A percentile compares a stretch with the other conserved stretches of the same genome.
Evolutionary conservation across 495 filamentous ascomycete genomes (phyloP).

Genomic region (Viridothelium virens): DNA sequence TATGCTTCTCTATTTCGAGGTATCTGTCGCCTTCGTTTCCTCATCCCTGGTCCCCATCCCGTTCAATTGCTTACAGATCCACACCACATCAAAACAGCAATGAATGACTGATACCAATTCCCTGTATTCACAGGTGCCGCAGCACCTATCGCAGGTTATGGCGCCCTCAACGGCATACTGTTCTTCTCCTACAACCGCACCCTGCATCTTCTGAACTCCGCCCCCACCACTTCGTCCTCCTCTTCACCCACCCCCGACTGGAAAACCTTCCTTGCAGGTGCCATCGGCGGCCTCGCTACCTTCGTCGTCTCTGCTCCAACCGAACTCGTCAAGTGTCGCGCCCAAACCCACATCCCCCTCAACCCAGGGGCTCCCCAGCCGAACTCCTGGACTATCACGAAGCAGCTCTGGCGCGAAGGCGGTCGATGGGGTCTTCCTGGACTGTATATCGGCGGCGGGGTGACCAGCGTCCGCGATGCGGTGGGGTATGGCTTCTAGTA

Average conservation of each 20-base stretch:
- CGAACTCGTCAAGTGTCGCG: constrained; percentile 78
- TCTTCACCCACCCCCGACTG: constrained; percentile 30
- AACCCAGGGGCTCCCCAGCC: constrained; percentile 16
- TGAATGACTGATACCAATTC: not conserved
- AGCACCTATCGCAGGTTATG: constrained; percentile 78
- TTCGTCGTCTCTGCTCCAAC: constrained; percentile 77
- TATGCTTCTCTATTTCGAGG: constrained; percentile 12
- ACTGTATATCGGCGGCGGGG: constrained; percentile 65
- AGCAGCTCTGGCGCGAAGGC: constrained; percentile 49
- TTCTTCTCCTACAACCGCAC: constrained; percentile 80
- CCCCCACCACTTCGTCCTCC: constrained; percentile 32
- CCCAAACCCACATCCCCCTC: constrained; percentile 51
- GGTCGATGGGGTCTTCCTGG: constrained; percentile 49
- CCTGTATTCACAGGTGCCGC: constrained; percentile 50
- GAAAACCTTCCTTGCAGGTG: constrained; percentile 68
- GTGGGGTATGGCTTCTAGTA: constrained; percentile 90
- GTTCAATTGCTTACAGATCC: too few relatives aligned
- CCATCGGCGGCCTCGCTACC: constrained; percentile 67
- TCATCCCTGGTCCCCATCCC: too few relatives aligned
- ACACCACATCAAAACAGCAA: too few relatives aligned
- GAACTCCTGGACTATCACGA: constrained; percentile 54
- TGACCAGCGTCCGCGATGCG: constrained; percentile 74
- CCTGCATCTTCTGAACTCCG: constrained; percentile 46
- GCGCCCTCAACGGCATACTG: constrained; percentile 78
- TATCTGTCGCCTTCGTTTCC: not conserved